Evolutionary conservation across 2,329 filamentous ascomycete species (phyloP).

Genomic region (Trichoderma sp.): DNA sequence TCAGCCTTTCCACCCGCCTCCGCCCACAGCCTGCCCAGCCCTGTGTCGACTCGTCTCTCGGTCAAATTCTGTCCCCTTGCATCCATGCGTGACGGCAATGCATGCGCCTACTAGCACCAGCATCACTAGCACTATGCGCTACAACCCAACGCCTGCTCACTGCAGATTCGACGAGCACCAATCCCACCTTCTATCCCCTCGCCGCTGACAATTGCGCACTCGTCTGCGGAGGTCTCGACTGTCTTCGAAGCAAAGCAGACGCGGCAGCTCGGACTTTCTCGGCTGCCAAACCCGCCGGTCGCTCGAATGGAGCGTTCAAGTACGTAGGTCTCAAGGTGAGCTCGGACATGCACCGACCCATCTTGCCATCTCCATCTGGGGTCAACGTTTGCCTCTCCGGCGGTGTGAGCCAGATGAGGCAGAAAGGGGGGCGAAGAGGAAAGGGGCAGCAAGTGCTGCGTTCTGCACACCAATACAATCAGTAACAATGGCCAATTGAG

Average conservation of each 20-base stretch:
- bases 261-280: conserved; percentile 5
- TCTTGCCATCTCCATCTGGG: conserved; percentile 12
- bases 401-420: conserved; percentile 3
- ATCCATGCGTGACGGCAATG: conserved; percentile 11
- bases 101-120: conserved; percentile 3
- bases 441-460: no score
- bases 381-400: conserved; percentile 2
- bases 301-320: not conserved
- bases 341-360: conserved; percentile 16
- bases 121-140: conserved; percentile 1
- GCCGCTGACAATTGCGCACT: not conserved
- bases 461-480: no score
- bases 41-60: not conserved
- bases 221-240: conserved; percentile 2
- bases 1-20: no score
- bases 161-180: not conserved
- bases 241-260: not conserved
- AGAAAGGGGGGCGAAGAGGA: conserved; percentile 6
- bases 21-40: not conserved
- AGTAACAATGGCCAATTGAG: no score
- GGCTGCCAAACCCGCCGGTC: not conserved
- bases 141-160: conserved; percentile 6
- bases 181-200: not conserved
- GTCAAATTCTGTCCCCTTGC: conserved; percentile 13
- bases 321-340: not conserved